These are phyloP conservation scores for Verticillium albo-atrum DNA, from an alignment of 2,329 filamentous ascomycete genomes.

Conservation along the genomic window DNA sequence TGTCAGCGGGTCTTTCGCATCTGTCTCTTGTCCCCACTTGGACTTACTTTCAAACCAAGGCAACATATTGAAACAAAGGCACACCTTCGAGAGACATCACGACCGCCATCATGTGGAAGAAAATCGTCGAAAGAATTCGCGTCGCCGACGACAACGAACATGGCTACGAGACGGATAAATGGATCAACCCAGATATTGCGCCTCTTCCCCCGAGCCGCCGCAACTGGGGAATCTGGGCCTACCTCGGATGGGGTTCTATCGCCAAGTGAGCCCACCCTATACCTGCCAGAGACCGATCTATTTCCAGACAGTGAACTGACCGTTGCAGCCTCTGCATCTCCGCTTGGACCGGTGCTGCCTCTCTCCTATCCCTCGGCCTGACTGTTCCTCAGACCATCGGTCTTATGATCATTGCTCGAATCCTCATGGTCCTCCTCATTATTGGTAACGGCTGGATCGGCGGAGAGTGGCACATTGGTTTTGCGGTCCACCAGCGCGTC, in stretches of 20 bases:
- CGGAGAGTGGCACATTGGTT: conserved; percentile 23
- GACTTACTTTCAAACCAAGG: not conserved
- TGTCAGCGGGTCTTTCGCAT: not conserved
- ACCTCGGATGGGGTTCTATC: conserved; percentile 14
- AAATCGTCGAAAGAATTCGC: conserved; percentile 5
- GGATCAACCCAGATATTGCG: conserved; percentile 41
- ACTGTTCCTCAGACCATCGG: conserved; percentile 14
- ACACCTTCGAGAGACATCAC: not conserved
- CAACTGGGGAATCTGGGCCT: conserved; percentile 35
- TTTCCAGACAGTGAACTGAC: not conserved
- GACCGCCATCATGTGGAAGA: conserved; percentile 3
- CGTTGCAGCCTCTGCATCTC: conserved; percentile 11
- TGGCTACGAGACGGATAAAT: conserved; percentile 35
- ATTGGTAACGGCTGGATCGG: conserved; percentile 19
- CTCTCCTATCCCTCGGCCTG: conserved; percentile 11
- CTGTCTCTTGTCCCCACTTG: not conserved
- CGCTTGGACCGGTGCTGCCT: conserved; percentile 12
- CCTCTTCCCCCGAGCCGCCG: conserved; percentile 36
- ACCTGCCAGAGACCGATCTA: no score
- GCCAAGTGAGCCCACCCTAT: conserved; percentile 14
- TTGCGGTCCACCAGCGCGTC: conserved; percentile 30
- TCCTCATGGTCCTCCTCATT: conserved; percentile 11
- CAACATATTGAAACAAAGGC: not conserved
- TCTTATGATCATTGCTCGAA: conserved; percentile 13
- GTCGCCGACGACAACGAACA: conserved; percentile 10